These are phyloP conservation scores for Paramyrothecium roridum DNA, from an alignment of 2,329 filamentous ascomycete genomes.

Conservation along the genomic window DNA sequence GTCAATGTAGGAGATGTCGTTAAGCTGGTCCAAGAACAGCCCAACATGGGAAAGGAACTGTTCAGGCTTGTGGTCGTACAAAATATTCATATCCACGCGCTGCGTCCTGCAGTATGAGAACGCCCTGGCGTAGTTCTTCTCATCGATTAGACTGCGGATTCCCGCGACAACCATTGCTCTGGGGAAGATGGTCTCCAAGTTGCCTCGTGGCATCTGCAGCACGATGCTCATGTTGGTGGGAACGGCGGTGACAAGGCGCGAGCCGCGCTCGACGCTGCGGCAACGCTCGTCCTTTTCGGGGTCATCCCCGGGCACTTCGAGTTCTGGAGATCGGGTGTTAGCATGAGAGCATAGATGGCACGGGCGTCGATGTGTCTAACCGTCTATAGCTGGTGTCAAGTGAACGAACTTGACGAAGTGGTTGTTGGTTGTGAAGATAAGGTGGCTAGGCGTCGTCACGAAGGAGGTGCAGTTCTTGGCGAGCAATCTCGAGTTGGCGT, in stretches of 20 bases:
- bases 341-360: not conserved
- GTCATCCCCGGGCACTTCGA: constrained; percentile 82
- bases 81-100: constrained; percentile 95
- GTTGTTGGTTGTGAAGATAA: constrained; percentile 89
- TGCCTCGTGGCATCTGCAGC: constrained; percentile 93
- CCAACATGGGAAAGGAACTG: constrained; percentile 77
- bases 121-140: constrained; percentile 76
- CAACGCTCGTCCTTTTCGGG: constrained; percentile 91
- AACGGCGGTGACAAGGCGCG: constrained; percentile 81
- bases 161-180: constrained; percentile 89
- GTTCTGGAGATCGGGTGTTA: constrained; percentile 46
- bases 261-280: constrained; percentile 86
- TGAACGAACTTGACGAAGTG: constrained; percentile 95
- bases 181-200: constrained; percentile 92
- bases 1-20: constrained; percentile 79
- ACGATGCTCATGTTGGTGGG: constrained; percentile 83
- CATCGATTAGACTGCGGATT: constrained; percentile 76
- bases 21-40: constrained; percentile 80
- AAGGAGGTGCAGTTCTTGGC: constrained; percentile 93
- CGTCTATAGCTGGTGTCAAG: constrained; percentile 57
- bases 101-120: constrained; percentile 89
- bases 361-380: constrained; percentile 37
- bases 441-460: constrained; percentile 72
- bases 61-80: constrained; percentile 87
- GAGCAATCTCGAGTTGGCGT: constrained; percentile 70